Conservation (phyloP, 225 moss, liverwort and hornwort species). For the Neckera pumila region DNA sequence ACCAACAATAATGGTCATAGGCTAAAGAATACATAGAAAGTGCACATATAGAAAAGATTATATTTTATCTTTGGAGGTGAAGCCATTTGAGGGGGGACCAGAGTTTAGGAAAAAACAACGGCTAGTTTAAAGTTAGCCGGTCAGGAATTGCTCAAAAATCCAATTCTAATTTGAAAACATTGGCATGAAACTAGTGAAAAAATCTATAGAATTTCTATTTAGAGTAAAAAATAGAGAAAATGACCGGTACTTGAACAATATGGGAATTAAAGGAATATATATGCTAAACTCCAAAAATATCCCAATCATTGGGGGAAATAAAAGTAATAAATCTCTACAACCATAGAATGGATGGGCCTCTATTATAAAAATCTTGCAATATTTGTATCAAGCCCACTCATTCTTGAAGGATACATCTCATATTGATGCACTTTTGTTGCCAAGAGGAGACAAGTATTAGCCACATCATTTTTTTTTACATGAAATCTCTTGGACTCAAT, state of each 20-base stretch:
- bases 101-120: rapidly evolving
- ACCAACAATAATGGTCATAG: not conserved
- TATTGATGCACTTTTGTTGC: not conserved
- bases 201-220: not conserved
- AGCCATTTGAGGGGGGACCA: rapidly evolving
- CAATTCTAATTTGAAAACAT: rapidly evolving
- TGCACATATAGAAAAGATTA: not conserved
- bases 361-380: not conserved
- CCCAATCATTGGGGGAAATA: rapidly evolving
- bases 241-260: not conserved
- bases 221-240: too few relatives aligned
- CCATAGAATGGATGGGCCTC: rapidly evolving
- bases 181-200: rapidly evolving
- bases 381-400: not conserved
- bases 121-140: rapidly evolving
- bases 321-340: not conserved
- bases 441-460: not conserved
- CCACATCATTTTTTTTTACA: not conserved
- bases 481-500: not conserved
- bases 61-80: not conserved
- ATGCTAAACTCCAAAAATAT: not conserved
- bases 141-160: not conserved
- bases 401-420: not conserved
- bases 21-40: not conserved
- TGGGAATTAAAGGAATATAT: not conserved